These are phyloP conservation scores for Trichoderma sp. DNA, from an alignment of 2,329 filamentous ascomycete species.

Conservation along the genomic window DNA sequence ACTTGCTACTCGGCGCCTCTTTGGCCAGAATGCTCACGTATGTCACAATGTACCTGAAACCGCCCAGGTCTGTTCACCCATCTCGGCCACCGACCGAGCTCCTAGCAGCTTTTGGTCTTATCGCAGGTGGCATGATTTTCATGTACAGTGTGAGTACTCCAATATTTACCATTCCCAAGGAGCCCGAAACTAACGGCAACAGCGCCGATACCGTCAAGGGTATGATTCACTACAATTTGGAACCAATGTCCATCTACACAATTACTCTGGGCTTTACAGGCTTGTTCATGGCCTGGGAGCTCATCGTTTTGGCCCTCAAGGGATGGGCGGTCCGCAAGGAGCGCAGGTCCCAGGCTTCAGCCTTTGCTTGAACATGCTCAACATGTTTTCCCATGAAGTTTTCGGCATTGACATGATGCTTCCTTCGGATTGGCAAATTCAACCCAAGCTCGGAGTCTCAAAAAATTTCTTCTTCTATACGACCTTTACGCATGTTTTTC, in stretches of 20 bases:
- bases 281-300: conserved; percentile 81
- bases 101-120: conserved; percentile 82
- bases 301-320: conserved; percentile 78
- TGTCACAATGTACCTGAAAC: conserved; percentile 73
- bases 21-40: conserved; percentile 80
- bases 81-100: conserved; percentile 88
- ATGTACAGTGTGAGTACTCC: conserved; percentile 75
- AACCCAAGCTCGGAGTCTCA: neutral
- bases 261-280: conserved; percentile 81
- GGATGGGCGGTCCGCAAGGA: conserved; percentile 72
- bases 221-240: conserved; percentile 75
- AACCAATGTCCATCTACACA: conserved; percentile 94
- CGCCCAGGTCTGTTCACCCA: conserved; percentile 77
- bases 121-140: conserved; percentile 85
- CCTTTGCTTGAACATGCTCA: neutral
- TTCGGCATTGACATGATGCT: neutral
- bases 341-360: conserved; percentile 15
- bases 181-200: conserved; percentile 25
- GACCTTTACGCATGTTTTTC: neutral
- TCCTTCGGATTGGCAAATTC: neutral
- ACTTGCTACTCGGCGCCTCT: conserved; percentile 77
- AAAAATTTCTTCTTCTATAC: neutral
- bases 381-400: neutral
- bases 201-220: conserved; percentile 73
- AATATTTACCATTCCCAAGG: neutral